These are phyloP conservation scores for Graphiopsis chlorocephala DNA, from an alignment of 2,329 filamentous ascomycete species.

Conservation along the genomic window DNA sequence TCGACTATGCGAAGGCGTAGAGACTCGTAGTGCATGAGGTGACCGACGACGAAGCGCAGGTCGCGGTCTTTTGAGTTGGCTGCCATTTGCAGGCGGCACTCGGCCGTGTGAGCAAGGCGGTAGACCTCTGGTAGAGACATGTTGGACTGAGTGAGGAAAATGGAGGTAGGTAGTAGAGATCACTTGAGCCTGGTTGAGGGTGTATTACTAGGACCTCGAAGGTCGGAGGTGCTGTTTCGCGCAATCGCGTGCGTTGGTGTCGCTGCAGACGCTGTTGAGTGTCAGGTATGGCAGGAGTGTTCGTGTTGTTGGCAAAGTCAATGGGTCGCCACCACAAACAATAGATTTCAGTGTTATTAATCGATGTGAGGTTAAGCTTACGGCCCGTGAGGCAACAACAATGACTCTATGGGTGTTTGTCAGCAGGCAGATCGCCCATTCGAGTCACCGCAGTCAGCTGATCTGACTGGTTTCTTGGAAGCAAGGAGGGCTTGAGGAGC, in stretches of 20 bases:
- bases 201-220: not conserved
- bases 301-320: not conserved
- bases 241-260: not conserved
- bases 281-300: not conserved
- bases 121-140: conserved; percentile 37
- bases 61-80: conserved; percentile 34
- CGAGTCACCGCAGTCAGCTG: conserved; percentile 14
- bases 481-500: not conserved
- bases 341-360: conserved; percentile 12
- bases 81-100: conserved; percentile 35
- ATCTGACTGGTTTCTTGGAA: conserved; percentile 3
- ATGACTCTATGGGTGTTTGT: conserved; percentile 12
- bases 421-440: conserved; percentile 3
- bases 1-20: conserved; percentile 36
- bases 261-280: not conserved
- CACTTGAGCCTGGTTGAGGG: not conserved
- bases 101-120: conserved; percentile 34
- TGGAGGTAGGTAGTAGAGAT: not conserved
- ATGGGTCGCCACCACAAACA: not conserved
- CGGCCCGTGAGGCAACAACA: conserved; percentile 8
- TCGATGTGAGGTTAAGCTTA: conserved; percentile 17
- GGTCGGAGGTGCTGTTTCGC: not conserved
- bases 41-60: conserved; percentile 36
- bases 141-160: not conserved
- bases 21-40: conserved; percentile 36